Conservation (phyloP, 768 basidiomycete genomes). For the Trametes cingulata region DNA sequence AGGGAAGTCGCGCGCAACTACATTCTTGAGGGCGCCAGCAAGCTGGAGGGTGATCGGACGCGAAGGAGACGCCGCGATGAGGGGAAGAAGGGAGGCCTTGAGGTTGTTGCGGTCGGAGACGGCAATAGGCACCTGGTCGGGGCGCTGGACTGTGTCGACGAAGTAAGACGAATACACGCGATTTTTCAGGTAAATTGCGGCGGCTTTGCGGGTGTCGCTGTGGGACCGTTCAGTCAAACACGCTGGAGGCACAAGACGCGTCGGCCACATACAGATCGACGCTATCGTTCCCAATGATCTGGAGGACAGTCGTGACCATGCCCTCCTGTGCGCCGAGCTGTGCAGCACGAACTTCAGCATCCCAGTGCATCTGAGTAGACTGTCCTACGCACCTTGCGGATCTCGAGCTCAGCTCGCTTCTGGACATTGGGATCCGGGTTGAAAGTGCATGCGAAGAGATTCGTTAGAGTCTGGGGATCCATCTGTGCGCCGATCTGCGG, state of each 20-base stretch:
- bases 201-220: constrained; percentile 82
- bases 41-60: constrained; percentile 75
- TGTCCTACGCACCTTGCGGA: constrained; percentile 64
- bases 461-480: constrained; percentile 76
- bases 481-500: constrained; percentile 37
- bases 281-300: constrained; percentile 79
- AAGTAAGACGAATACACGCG: constrained; percentile 71
- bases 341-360: constrained; percentile 15
- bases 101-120: constrained; percentile 73
- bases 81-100: constrained; percentile 62
- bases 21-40: constrained; percentile 67
- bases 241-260: constrained; percentile 34
- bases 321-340: constrained; percentile 82
- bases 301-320: constrained; percentile 78
- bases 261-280: constrained; percentile 66
- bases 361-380: background rate
- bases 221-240: constrained; percentile 6
- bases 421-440: constrained; percentile 85
- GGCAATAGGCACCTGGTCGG: constrained; percentile 65
- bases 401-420: constrained; percentile 83
- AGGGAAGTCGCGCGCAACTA: constrained; percentile 79
- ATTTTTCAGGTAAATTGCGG: constrained; percentile 89
- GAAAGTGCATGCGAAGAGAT: constrained; percentile 79
- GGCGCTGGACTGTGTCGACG: constrained; percentile 49
- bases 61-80: constrained; percentile 69